These are phyloP conservation scores for Glycine tomentella DNA, from an alignment of 306 rosid genomes.

Conservation along the genomic window DNA sequence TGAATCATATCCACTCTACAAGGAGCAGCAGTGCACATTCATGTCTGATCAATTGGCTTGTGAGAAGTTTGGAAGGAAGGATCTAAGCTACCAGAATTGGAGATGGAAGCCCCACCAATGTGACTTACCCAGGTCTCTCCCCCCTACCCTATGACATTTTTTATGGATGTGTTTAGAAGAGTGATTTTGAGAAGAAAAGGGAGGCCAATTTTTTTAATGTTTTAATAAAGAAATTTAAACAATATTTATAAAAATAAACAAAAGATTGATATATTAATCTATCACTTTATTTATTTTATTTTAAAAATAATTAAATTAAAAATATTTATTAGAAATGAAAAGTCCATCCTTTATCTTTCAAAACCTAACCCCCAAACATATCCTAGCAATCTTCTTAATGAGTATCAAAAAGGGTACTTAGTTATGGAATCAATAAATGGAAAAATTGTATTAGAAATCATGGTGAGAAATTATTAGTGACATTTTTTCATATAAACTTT, in stretches of 20 bases:
- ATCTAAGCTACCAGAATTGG: conserved; percentile 70
- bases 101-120: conserved; percentile 82
- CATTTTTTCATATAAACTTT: no score
- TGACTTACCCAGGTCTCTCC: conserved; percentile 71
- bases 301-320: not conserved
- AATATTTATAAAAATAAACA: not conserved
- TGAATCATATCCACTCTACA: conserved; percentile 72
- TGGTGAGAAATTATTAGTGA: not conserved
- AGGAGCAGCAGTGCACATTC: conserved; percentile 65
- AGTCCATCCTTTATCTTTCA: not conserved
- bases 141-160: not conserved
- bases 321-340: not conserved
- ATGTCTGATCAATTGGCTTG: conserved; percentile 95
- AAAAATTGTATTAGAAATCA: not conserved
- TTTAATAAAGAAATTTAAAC: not conserved
- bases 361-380: not conserved
- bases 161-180: not conserved
- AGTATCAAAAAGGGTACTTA: not conserved
- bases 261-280: not conserved
- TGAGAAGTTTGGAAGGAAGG: conserved; percentile 80
- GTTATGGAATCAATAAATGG: not conserved
- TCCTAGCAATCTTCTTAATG: not conserved
- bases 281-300: not conserved
- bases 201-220: not conserved
- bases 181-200: not conserved